Base-by-base conservation (phyloP, 1,139 yeast species). In the Debaryomyces fabryi region DNA sequence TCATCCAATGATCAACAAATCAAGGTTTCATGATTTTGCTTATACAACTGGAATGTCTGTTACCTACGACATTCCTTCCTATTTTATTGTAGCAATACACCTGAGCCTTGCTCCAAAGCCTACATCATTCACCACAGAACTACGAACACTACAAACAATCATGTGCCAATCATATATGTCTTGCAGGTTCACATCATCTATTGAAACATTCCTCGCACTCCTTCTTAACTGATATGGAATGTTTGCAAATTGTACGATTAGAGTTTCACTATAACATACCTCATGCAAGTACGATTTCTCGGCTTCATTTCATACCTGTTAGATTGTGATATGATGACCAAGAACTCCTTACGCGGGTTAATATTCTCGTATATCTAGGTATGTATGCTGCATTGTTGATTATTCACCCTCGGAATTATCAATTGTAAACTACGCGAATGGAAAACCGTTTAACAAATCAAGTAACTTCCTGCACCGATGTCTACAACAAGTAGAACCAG, bases 381-480 rank as follows among this genome's bases (percentile, higher is more conserved):
- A 24, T 21, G 9, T 20, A 20, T 21, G 38, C 24, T 35, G 23
- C 24, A 16, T 4, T 20, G 20, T 35, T 10, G 24, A 35, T 35
- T 23, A 20, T 10, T 30, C 20, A 21, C 43, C 43, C 43, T 40
- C 43, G 43, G 43, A 40, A 40, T 21, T 8, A 8, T 10, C 27
- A 40, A 18, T 40, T 40, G 29, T 23, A 20, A 21, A 30, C 21
- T 12, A 40, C 43, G 43, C 43, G 43, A 40, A 40, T 40, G 27
- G 43, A 40, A 39, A 40, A 32, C 43, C 43, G 43, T 40, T 39
- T 32, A 30, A 21, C 43, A 40, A 40, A 40, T 30, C 8, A 20
- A 30, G 37, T 20, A 40, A 30, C 32, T 25, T 40, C 43, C 32
- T 40, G 43, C 43, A 40, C 35, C 36, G 12, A 6, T 13, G 23